These are phyloP conservation scores for Penicillium cataractarum DNA, from an alignment of 495 filamentous ascomycete species.

Conservation along the genomic window DNA sequence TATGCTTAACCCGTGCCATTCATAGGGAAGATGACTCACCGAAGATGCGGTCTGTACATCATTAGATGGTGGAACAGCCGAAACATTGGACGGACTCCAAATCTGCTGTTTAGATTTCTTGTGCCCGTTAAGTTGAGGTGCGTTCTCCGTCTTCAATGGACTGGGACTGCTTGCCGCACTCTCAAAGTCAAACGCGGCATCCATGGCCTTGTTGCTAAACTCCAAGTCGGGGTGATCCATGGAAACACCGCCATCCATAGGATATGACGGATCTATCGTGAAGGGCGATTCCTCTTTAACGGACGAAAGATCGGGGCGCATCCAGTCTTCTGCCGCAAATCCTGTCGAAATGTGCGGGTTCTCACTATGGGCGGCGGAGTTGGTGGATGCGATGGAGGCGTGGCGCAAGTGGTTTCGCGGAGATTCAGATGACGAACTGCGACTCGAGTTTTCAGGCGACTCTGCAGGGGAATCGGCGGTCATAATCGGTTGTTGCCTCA, in stretches of 20 bases:
- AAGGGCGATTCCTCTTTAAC: conserved; percentile 48
- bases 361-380: conserved; percentile 47
- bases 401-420: conserved; percentile 47
- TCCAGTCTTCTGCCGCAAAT: conserved; percentile 45
- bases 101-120: conserved; percentile 33
- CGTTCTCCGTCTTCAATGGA: conserved; percentile 45
- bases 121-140: conserved; percentile 27
- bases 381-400: conserved; percentile 44
- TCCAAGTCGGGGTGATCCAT: conserved; percentile 49
- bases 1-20: neutral
- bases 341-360: conserved; percentile 38
- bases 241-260: conserved; percentile 36
- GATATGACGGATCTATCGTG: conserved; percentile 41
- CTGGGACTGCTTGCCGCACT: conserved; percentile 69
- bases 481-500: conserved; percentile 40
- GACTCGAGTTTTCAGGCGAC: conserved; percentile 48
- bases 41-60: conserved; percentile 29
- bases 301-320: conserved; percentile 42
- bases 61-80: conserved; percentile 14
- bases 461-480: conserved; percentile 48
- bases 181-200: conserved; percentile 69
- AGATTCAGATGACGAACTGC: conserved; percentile 49
- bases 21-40: conserved; percentile 29
- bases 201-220: conserved; percentile 64
- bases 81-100: conserved; percentile 30